A percentile compares a stretch with the other conserved stretches of the same genome.
Evolutionary conservation across 768 basidiomycete genomes (phyloP).

Genomic region (Leucosporidium creatinivorum): DNA sequence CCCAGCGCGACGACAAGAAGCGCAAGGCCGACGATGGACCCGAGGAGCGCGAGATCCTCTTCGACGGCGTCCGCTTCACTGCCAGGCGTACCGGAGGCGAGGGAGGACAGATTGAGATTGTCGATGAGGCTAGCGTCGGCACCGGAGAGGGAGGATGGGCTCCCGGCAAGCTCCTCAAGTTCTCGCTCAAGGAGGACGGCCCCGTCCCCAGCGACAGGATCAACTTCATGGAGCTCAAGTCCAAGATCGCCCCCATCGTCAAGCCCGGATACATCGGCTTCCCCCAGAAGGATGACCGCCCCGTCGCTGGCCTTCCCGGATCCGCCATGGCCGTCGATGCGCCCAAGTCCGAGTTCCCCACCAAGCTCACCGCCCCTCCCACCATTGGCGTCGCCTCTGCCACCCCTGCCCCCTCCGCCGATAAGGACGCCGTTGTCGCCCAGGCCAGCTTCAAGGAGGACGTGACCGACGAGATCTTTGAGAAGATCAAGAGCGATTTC

Average conservation of each 20-base stretch:
- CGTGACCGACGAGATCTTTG: slow-evolving; percentile 60
- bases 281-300: slow-evolving; percentile 15
- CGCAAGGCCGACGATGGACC: slow-evolving; percentile 43
- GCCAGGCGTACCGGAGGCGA: slow-evolving; percentile 13
- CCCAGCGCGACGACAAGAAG: slow-evolving; percentile 49
- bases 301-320: slow-evolving; percentile 38
- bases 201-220: slow-evolving; percentile 50
- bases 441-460: slow-evolving; percentile 65
- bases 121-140: slow-evolving; percentile 27
- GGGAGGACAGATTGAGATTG: slow-evolving; percentile 22
- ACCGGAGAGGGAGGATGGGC: slow-evolving; percentile 45
- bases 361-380: slow-evolving; percentile 21
- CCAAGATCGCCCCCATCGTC: slow-evolving; percentile 29
- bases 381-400: slow-evolving; percentile 14
- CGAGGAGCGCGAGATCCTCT: slow-evolving; percentile 37
- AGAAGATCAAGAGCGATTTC: slow-evolving; percentile 41
- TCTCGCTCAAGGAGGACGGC: slow-evolving; percentile 46
- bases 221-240: slow-evolving; percentile 59
- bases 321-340: slow-evolving; percentile 48
- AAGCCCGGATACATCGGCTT: slow-evolving; percentile 28
- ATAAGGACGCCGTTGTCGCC: slow-evolving; percentile 44
- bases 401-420: slow-evolving; percentile 46
- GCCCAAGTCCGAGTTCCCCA: slow-evolving; percentile 35
- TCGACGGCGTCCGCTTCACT: slow-evolving; percentile 30
- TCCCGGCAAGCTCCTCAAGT: slow-evolving; percentile 53